These are phyloP conservation scores for Exophiala oligosperma DNA, from an alignment of 2,329 filamentous ascomycete genomes.

Conservation along the genomic window DNA sequence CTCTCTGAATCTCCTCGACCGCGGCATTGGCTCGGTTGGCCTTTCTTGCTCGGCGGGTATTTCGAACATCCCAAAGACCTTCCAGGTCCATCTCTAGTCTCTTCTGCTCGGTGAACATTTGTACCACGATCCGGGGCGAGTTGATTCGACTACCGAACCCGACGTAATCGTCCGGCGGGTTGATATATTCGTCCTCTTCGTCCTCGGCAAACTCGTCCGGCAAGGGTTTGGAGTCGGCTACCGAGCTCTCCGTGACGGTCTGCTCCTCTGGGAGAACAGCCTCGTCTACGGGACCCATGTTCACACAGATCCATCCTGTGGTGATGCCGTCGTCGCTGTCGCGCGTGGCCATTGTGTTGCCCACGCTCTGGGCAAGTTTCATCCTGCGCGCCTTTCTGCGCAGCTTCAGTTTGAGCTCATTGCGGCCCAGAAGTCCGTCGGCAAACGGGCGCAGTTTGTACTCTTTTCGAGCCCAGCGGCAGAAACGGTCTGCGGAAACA, in stretches of 20 bases:
- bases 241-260: background rate
- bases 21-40: slow-evolving; percentile 14
- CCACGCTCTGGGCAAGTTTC: slow-evolving; percentile 73
- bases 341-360: slow-evolving; percentile 57
- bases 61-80: slow-evolving; percentile 56
- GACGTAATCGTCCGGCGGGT: slow-evolving; percentile 60
- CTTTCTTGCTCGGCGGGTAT: slow-evolving; percentile 18
- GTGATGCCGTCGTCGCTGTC: slow-evolving; percentile 79
- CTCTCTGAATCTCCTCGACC: slow-evolving; percentile 7
- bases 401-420: slow-evolving; percentile 86
- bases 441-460: slow-evolving; percentile 74
- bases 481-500: slow-evolving; percentile 83
- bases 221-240: slow-evolving; percentile 13
- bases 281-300: slow-evolving; percentile 66
- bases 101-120: slow-evolving; percentile 72
- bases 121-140: slow-evolving; percentile 65
- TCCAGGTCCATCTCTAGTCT: slow-evolving; percentile 67
- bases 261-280: slow-evolving; percentile 8
- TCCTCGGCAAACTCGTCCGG: slow-evolving; percentile 29
- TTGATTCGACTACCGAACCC: slow-evolving; percentile 69
- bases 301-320: slow-evolving; percentile 96
- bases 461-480: slow-evolving; percentile 76
- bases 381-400: slow-evolving; percentile 77
- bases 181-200: slow-evolving; percentile 38
- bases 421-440: slow-evolving; percentile 84